phyloP scores from a whole-genome alignment of 257 asterid genomes.

The Handroanthus guayacan region DNA sequence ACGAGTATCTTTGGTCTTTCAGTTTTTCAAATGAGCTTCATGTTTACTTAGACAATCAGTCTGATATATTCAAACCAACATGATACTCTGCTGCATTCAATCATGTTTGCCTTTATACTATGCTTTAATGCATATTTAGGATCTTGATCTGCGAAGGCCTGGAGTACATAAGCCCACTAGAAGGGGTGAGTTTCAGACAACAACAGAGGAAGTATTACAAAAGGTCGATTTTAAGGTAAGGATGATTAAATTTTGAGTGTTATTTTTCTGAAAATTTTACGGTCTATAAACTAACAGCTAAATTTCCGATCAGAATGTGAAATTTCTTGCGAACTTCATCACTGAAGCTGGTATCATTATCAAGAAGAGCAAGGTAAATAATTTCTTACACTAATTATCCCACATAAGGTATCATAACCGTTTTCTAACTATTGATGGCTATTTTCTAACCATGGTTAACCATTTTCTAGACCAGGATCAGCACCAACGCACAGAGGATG shows the following conservation, averaged over 20 bases:
- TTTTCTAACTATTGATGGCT: not conserved
- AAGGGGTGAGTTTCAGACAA: conserved; percentile 74
- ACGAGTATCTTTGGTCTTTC: conserved; percentile 3
- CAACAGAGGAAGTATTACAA: conserved; percentile 76
- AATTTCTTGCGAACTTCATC: conserved; percentile 83
- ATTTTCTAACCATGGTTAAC: conserved; percentile 21
- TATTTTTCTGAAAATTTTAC: not conserved
- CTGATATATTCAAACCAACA: not conserved
- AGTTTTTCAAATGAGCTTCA: conserved; percentile 22
- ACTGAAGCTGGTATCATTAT: conserved; percentile 85
- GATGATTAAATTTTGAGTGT: conserved; percentile 6
- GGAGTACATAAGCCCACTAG: conserved; percentile 63
- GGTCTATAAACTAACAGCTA: conserved; percentile 9
- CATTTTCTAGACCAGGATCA: conserved; percentile 54
- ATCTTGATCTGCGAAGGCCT: conserved; percentile 80
- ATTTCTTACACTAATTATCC: conserved; percentile 1
- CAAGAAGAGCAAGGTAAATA: conserved; percentile 86
- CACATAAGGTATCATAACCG: not conserved
- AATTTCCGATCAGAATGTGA: conserved; percentile 71
- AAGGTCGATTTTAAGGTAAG: conserved; percentile 98
- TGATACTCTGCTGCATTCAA: conserved; percentile 18
- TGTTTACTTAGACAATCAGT: conserved; percentile 13
- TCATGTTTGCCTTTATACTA: conserved; percentile 29
- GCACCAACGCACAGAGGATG: conserved; percentile 68
- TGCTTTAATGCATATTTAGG: conserved; percentile 53